Conservation (phyloP, 2,329 filamentous ascomycete species). For the Westerdykella sp. region DNA sequence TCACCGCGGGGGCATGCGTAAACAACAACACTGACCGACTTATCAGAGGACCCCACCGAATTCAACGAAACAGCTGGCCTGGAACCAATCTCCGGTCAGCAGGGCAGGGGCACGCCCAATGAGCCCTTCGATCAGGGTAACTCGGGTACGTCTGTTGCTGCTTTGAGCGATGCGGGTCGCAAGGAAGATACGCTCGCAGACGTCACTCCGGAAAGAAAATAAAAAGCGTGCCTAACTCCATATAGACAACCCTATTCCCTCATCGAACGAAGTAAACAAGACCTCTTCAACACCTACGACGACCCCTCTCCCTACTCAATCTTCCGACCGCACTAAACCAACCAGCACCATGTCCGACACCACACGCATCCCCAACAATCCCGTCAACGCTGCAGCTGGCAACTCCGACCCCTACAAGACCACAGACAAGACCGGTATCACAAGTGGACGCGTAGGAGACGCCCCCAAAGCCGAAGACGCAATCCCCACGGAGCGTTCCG, state of each 20-base stretch:
- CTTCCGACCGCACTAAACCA: constrained; percentile 2
- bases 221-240: too few relatives aligned
- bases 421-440: constrained; percentile 26
- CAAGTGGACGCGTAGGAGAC: constrained; percentile 14
- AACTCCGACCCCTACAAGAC: constrained; percentile 18
- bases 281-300: not conserved
- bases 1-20: not conserved
- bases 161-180: not conserved
- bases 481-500: constrained; percentile 21
- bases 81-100: constrained; percentile 67
- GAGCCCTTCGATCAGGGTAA: constrained; percentile 80
- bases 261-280: not conserved
- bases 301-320: not conserved
- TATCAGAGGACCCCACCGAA: constrained; percentile 4
- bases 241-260: not conserved
- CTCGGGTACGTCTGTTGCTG: constrained; percentile 43
- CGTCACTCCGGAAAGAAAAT: too few relatives aligned
- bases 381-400: constrained; percentile 14
- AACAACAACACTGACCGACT: not conserved
- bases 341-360: constrained; percentile 9
- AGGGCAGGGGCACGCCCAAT: constrained; percentile 59
- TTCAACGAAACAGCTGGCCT: constrained; percentile 32
- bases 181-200: too few relatives aligned
- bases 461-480: constrained; percentile 26
- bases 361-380: constrained; percentile 15